These are phyloP conservation scores for Debaryomyces psychrophilus DNA, from an alignment of 1,139 yeast genomes.

Conservation along the genomic window DNA sequence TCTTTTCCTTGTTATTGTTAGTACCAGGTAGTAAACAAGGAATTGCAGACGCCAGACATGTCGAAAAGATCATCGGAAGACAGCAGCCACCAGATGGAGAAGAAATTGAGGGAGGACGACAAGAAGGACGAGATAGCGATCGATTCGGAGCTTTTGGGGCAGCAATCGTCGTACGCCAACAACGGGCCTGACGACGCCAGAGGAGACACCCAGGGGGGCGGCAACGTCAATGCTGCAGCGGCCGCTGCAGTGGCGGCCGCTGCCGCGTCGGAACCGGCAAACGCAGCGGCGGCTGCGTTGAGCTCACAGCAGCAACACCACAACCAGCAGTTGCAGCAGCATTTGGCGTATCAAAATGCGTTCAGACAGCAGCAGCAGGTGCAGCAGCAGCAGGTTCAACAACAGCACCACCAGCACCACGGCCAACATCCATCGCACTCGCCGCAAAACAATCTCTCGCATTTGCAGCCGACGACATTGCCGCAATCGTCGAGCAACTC, in stretches of 20 bases:
- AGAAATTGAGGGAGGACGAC: constrained; percentile 29
- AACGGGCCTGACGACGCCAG: constrained; percentile 21
- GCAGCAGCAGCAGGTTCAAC: constrained; percentile 20
- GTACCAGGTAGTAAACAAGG: background rate
- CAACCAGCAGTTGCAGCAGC: constrained; percentile 30
- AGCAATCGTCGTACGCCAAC: constrained; percentile 39
- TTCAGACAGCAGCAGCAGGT: constrained; percentile 28
- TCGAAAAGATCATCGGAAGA: constrained; percentile 36
- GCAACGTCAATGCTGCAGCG: constrained; percentile 22
- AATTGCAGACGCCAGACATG: constrained; percentile 17
- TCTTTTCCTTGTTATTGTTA: constrained; percentile 8
- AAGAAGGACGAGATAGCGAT: constrained; percentile 45
- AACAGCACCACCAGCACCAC: constrained; percentile 18
- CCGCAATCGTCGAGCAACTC: constrained; percentile 38
- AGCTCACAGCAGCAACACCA: constrained; percentile 23
- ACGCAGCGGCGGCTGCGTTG: constrained; percentile 23
- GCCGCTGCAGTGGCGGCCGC: constrained; percentile 42
- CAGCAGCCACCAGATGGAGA: constrained; percentile 22
- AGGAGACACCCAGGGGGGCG: constrained; percentile 17
- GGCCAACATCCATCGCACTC: constrained; percentile 16
- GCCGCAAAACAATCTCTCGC: constrained; percentile 16
- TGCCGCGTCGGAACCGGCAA: constrained; percentile 21
- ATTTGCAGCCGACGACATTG: constrained; percentile 38
- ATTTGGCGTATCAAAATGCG: constrained; percentile 36
- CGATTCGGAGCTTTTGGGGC: constrained; percentile 52